Evolutionary conservation across 176 grass and related monocot species (phyloP).

Genomic region (Bolboschoenus planiculmis): DNA sequence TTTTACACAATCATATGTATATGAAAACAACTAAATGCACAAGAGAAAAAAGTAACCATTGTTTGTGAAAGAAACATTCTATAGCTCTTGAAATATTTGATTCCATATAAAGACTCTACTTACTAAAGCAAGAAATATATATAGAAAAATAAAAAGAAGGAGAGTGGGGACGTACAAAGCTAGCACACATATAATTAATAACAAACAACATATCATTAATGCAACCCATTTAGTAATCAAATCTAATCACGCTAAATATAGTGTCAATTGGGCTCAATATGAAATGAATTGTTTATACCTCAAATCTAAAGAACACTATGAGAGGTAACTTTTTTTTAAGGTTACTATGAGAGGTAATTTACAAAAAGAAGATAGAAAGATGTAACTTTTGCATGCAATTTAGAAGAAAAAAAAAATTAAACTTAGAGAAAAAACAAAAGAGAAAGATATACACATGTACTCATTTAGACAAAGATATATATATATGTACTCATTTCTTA

Average conservation of each 20-base stretch:
- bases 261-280: not conserved
- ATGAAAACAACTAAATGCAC: not conserved
- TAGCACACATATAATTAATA: not conserved
- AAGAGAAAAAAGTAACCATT: not conserved
- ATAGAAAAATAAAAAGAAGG: not conserved
- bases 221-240: not conserved
- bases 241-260: not conserved
- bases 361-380: not conserved
- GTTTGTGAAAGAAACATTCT: not conserved
- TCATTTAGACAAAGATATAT: no score
- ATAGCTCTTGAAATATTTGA: not conserved
- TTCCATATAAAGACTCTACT: constrained; percentile 5
- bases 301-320: not conserved
- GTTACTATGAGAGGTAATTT: not conserved
- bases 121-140: not conserved
- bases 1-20: not conserved
- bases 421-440: not conserved
- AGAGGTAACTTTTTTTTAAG: no score
- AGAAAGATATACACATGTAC: not conserved
- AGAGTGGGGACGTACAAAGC: not conserved
- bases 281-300: not conserved
- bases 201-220: not conserved
- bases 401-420: not conserved
- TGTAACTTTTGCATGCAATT: not conserved
- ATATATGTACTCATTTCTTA: not conserved